A percentile compares a stretch with the other conserved stretches of the same genome.
Conservation (phyloP, 2,329 filamentous ascomycete species). For the Exophiala calicioides region DNA sequence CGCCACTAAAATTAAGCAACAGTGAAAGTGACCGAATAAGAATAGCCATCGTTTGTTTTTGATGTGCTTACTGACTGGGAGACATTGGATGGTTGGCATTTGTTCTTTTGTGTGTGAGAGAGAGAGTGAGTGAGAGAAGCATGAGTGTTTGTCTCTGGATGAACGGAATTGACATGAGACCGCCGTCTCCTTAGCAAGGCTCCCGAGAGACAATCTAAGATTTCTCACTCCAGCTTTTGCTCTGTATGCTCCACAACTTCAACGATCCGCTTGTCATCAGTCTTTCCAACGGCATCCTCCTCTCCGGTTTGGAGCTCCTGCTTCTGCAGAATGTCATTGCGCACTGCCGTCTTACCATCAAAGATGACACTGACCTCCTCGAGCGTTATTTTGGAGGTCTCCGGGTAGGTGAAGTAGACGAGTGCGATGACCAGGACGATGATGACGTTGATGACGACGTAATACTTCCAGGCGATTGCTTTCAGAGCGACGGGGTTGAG, state of each 20-base stretch:
- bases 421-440: slow-evolving; percentile 28
- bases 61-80: too few species aligned
- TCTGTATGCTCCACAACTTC: slow-evolving; percentile 14
- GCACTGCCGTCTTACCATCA: slow-evolving; percentile 27
- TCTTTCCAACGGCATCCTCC: slow-evolving; percentile 9
- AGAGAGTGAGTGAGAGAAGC: too few species aligned
- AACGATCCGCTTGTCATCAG: slow-evolving; percentile 8
- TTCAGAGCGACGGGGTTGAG: slow-evolving; percentile 51
- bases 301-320: slow-evolving; percentile 10
- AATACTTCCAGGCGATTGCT: slow-evolving; percentile 53
- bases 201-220: too few species aligned
- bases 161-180: too few species aligned
- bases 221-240: too few species aligned
- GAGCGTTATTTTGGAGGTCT: slow-evolving; percentile 35
- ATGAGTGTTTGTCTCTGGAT: too few species aligned
- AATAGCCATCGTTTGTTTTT: too few species aligned
- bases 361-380: slow-evolving; percentile 36
- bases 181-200: too few species aligned
- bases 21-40: too few species aligned
- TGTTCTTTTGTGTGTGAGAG: too few species aligned
- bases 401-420: slow-evolving; percentile 33
- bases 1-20: too few species aligned
- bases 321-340: slow-evolving; percentile 16
- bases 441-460: slow-evolving; percentile 48
- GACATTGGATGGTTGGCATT: too few species aligned